A percentile compares a stretch with the other conserved stretches of the same genome.
Evolutionary conservation across 805 yeast genomes (phyloP).

Genomic region (Teunomyces kruisii): DNA sequence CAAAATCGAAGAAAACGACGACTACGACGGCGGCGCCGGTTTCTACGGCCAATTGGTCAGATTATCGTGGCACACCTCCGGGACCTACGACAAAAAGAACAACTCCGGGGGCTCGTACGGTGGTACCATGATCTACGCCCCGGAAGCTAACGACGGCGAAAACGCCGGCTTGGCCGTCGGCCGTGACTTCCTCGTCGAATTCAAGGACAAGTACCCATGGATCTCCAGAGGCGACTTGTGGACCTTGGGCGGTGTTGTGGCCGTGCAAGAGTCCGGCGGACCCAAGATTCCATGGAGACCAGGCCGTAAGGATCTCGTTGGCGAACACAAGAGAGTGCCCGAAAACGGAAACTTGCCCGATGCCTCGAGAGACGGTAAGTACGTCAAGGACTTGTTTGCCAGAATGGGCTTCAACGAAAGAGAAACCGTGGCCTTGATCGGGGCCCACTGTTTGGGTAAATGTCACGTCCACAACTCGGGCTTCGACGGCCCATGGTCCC

Average conservation of each 20-base stretch:
- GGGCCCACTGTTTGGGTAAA: constrained; percentile 43
- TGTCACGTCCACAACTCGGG: constrained; percentile 40
- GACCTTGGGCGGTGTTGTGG: constrained; percentile 69
- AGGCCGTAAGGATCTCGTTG: constrained; percentile 43
- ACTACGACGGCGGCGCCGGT: constrained; percentile 37
- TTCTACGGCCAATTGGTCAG: constrained; percentile 37
- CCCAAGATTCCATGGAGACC: constrained; percentile 60
- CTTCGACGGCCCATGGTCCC: constrained; percentile 43
- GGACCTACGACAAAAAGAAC: constrained; percentile 27
- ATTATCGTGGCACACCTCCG: constrained; percentile 41
- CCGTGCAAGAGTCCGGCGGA: constrained; percentile 63
- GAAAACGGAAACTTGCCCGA: constrained; percentile 53
- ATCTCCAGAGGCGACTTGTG: constrained; percentile 67
- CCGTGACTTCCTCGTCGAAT: constrained; percentile 54
- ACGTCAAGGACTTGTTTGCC: constrained; percentile 45
- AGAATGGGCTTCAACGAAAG: constrained; percentile 44
- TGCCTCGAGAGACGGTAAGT: constrained; percentile 44
- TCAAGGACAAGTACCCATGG: constrained; percentile 57
- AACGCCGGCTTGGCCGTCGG: constrained; percentile 55
- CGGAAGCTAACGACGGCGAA: constrained; percentile 54
- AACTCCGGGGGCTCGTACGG: constrained; percentile 37
- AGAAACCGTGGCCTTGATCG: constrained; percentile 42
- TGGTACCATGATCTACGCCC: constrained; percentile 40
- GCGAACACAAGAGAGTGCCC: constrained; percentile 31
- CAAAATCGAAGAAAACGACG: constrained; percentile 16